These are phyloP conservation scores for Tylopilus sp. DNA, from an alignment of 768 basidiomycete genomes.

Conservation along the genomic window DNA sequence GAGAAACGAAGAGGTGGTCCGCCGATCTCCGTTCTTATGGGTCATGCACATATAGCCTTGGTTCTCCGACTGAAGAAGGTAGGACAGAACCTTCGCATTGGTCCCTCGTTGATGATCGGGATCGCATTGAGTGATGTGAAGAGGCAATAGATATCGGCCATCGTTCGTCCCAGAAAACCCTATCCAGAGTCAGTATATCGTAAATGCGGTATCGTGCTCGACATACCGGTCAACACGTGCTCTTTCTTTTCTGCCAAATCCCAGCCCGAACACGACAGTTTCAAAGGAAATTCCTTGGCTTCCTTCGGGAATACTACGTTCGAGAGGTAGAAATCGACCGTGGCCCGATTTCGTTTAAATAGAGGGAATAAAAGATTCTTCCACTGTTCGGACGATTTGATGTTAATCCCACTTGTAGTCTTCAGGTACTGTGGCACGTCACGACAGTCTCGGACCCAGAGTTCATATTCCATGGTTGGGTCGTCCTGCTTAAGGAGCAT, in stretches of 20 bases:
- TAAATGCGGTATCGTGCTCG: not conserved
- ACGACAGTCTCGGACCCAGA: constrained; percentile 26
- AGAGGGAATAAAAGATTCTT: constrained; percentile 13
- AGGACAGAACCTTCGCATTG: not conserved
- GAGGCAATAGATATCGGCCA: not conserved
- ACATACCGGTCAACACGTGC: not conserved
- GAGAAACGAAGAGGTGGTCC: not conserved
- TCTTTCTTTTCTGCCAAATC: constrained; percentile 32
- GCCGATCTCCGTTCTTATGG: not conserved
- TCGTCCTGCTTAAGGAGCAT: constrained; percentile 29
- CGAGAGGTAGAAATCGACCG: constrained; percentile 36
- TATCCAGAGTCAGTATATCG: not conserved
- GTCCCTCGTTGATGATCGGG: not conserved
- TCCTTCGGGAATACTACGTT: constrained; percentile 35
- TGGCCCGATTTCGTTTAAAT: constrained; percentile 8
- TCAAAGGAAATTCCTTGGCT: constrained; percentile 35
- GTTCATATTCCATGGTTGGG: constrained; percentile 30
- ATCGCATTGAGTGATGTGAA: not conserved
- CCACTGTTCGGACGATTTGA: constrained; percentile 29
- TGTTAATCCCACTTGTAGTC: constrained; percentile 21
- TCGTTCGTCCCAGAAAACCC: not conserved
- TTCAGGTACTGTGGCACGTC: constrained; percentile 20
- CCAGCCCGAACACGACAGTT: constrained; percentile 36
- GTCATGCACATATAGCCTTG: not conserved
- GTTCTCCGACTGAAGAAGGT: not conserved